Conservation (phyloP, 345 rosid genomes). For the Gossypium arboreum region DNA sequence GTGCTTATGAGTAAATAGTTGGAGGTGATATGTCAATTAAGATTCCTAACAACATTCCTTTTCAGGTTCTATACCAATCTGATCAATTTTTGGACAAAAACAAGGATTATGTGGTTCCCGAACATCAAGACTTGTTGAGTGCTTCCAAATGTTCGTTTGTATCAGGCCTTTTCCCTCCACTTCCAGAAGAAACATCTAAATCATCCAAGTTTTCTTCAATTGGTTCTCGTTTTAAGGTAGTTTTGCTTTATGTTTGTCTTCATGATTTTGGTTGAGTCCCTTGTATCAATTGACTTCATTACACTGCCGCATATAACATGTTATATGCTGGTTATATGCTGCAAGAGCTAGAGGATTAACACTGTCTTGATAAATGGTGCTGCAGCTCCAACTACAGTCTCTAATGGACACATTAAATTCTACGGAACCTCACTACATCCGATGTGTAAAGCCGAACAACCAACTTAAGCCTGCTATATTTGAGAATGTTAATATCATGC, state of each 20-base stretch:
- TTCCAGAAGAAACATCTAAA: slow-evolving; percentile 82
- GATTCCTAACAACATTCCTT: slow-evolving; percentile 10
- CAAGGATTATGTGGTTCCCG: slow-evolving; percentile 94
- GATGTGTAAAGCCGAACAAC: slow-evolving; percentile 99
- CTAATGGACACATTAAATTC: slow-evolving; percentile 92
- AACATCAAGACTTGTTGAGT: slow-evolving; percentile 83
- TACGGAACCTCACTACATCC: slow-evolving; percentile 91
- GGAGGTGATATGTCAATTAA: background rate
- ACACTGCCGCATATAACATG: background rate
- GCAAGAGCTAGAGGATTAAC: slow-evolving; percentile 20
- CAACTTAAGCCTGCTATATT: slow-evolving; percentile 85
- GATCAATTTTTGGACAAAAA: slow-evolving; percentile 95
- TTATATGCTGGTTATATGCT: slow-evolving; percentile 10
- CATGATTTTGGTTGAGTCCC: background rate
- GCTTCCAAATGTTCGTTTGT: slow-evolving; percentile 84
- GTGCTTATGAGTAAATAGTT: background rate
- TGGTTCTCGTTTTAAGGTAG: slow-evolving; percentile 92
- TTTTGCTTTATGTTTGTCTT: slow-evolving; percentile 11
- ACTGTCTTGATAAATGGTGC: slow-evolving; percentile 25
- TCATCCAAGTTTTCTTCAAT: slow-evolving; percentile 94
- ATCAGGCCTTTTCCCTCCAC: slow-evolving; percentile 84
- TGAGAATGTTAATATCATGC: slow-evolving; percentile 95
- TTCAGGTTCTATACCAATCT: slow-evolving; percentile 89
- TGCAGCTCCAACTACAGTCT: slow-evolving; percentile 84
- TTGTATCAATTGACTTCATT: background rate